Conservation (phyloP, 805 yeast species). For the Pichia ethanolica region DNA sequence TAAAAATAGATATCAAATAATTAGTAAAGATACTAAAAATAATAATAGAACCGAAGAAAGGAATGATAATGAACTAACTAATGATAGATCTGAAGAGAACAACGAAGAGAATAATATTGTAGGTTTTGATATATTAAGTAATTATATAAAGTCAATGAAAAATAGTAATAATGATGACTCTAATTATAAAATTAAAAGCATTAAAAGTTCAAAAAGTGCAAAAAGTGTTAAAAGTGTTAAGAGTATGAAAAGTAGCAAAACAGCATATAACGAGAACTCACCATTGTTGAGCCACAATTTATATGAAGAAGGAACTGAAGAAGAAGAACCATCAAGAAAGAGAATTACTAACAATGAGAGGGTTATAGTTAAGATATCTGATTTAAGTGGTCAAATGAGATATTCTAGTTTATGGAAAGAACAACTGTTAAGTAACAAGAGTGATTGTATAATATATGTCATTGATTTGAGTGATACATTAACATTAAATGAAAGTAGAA, state of each 20-base stretch:
- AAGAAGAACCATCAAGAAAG: too few relatives aligned
- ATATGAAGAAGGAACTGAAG: too few relatives aligned
- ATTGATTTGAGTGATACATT: constrained; percentile 26
- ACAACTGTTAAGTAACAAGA: constrained; percentile 2
- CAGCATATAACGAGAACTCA: neutral
- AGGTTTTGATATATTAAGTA: neutral
- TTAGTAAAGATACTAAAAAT: too few relatives aligned
- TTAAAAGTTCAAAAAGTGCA: neutral
- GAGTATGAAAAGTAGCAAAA: neutral
- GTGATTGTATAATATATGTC: constrained; percentile 20
- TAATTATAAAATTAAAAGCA: neutral
- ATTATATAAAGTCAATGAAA: neutral
- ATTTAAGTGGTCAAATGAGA: constrained; percentile 27
- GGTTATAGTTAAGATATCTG: constrained; percentile 12
- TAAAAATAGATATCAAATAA: too few relatives aligned
- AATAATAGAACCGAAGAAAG: neutral
- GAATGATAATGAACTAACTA: neutral
- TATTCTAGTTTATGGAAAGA: constrained; percentile 21
- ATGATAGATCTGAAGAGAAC: neutral
- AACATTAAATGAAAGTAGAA: constrained; percentile 18
- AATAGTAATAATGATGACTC: neutral
- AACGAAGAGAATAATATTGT: neutral
- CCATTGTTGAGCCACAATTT: neutral
- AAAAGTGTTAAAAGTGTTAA: neutral
- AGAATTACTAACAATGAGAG: neutral